Conservation (phyloP, 257 asterid genomes). For the Gentiana dahurica region DNA sequence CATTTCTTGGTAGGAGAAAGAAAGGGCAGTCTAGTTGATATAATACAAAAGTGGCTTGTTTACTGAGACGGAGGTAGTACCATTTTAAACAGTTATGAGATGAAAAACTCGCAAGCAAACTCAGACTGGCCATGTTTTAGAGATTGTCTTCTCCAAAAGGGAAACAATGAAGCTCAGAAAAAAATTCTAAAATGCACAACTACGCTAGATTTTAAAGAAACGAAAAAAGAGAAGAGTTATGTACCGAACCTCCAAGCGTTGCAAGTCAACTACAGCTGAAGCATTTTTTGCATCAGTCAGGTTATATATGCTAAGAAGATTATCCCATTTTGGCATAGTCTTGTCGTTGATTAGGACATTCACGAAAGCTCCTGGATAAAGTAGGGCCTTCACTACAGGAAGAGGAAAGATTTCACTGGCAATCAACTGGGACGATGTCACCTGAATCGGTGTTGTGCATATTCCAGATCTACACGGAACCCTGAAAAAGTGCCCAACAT, state of each 20-base stretch:
- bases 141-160: too few species aligned
- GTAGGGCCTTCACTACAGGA: conserved; percentile 75
- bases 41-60: too few species aligned
- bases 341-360: conserved; percentile 36
- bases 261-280: conserved; percentile 67
- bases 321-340: conserved; percentile 71
- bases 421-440: conserved; percentile 83
- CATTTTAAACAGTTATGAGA: too few species aligned
- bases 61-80: too few species aligned
- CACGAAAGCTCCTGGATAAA: conserved; percentile 79
- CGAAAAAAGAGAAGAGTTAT: conserved; percentile 1
- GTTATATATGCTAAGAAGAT: conserved; percentile 58
- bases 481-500: conserved; percentile 23
- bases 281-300: conserved; percentile 66
- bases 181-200: not conserved
- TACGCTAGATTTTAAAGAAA: not conserved
- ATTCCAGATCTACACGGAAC: conserved; percentile 89
- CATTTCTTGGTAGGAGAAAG: too few species aligned
- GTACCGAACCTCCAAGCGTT: conserved; percentile 72
- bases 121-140: too few species aligned
- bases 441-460: conserved; percentile 79
- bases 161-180: not conserved
- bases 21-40: too few species aligned
- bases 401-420: conserved; percentile 76
- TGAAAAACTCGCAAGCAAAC: too few species aligned